These are phyloP conservation scores for Protoeuglena noctilucae DNA, from an alignment of 139 green algal species.

Conservation along the genomic window DNA sequence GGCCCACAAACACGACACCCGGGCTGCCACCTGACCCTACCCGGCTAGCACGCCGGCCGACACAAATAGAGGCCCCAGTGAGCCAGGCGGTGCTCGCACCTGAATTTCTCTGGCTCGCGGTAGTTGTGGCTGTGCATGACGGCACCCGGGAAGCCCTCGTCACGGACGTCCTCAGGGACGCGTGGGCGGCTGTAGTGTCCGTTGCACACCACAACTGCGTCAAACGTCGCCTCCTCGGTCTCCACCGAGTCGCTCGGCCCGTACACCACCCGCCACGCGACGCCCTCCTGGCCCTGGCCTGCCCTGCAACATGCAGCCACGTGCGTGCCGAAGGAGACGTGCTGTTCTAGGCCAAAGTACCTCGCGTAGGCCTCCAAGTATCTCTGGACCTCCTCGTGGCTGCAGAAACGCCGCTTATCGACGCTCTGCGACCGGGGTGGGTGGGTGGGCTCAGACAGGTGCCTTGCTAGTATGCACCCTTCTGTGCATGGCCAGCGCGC, in stretches of 20 bases:
- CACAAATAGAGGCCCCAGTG: constrained; percentile 4
- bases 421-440: constrained; percentile 11
- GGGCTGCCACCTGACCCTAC: background rate
- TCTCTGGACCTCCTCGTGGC: constrained; percentile 31
- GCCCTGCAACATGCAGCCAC: constrained; percentile 12
- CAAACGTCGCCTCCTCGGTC: constrained; percentile 28
- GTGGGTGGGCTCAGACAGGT: too few species aligned
- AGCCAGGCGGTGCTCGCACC: too few species aligned
- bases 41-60: background rate
- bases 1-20: constrained; percentile 1
- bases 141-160: constrained; percentile 9
- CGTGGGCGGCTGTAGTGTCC: constrained; percentile 56
- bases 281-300: background rate
- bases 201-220: constrained; percentile 67
- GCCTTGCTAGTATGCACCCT: too few species aligned
- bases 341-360: constrained; percentile 15
- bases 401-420: constrained; percentile 29
- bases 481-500: too few species aligned
- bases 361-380: constrained; percentile 42
- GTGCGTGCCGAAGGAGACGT: constrained; percentile 19
- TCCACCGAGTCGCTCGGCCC: background rate
- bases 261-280: constrained; percentile 3
- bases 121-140: constrained; percentile 41
- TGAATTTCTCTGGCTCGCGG: constrained; percentile 27
- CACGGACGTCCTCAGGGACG: constrained; percentile 23